Base-by-base conservation (phyloP, 2,329 filamentous ascomycete species). In the Xylariaceae sp. region DNA sequence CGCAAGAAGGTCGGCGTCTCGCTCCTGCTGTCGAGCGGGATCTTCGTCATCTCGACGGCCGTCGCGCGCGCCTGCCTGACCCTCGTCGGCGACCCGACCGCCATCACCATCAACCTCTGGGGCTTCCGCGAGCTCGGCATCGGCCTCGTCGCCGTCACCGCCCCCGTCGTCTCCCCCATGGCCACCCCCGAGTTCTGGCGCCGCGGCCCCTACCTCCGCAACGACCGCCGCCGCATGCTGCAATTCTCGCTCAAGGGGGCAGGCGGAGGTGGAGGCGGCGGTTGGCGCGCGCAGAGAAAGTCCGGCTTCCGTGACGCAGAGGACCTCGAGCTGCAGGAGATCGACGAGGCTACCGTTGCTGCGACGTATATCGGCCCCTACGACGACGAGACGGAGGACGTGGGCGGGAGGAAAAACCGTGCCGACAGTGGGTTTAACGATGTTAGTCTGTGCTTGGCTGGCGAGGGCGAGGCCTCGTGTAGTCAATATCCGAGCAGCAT, bases 21-120 rank as follows among this genome's bases (percentile, higher is more conserved):
- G 16, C 22, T 52, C 1, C 37, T 52, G 4, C 36, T 53, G 2
- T 51, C 43, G 5, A 52, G 48, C 1, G 50, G 46, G 7, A 13
- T 52, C 4, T 53, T 53, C 31, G 34, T 53, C 21, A 52, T 53
- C 13, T 45, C 43, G 3, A 50, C 50, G 1, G 51, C 50, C 1
- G 30, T 53, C 12, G 35, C 52, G 3, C 42, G 50, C 2, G 50
- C 47, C 1, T 28, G 40, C 2, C 32, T 42, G 4, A 53, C 51
- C 0, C 39, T 53, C 9, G 24, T 29, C 3, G 44, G 44, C 0
- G 22, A 40, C 2, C 46, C 49, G 2, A 49, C 49, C 7, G 37
- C 50, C 5, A 51, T 52, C 33, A 52, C 43, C 23, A 51, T 53
- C 33, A 46, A 46, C 23, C 33, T 37, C 11, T 46, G 44, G 44